Percentiles rank a stretch among this genome's conserved stretches.
Conservation (phyloP, 169 alveolate genomes). For the Besnoitia besnoiti region DNA sequence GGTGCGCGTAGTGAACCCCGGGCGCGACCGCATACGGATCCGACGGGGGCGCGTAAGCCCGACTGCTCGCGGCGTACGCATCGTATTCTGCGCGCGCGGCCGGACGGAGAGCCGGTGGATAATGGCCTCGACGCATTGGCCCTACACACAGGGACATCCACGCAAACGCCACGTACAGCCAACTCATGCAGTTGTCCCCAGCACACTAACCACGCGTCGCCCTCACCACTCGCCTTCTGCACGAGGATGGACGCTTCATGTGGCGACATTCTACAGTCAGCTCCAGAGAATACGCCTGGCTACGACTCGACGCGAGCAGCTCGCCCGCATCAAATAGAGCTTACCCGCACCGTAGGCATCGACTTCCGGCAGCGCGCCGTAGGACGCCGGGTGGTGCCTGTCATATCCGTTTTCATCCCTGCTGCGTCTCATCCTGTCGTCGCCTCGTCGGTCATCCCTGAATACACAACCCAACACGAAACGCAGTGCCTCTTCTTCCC, state of each 20-base stretch:
- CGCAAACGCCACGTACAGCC: background rate
- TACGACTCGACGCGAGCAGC: too few species aligned
- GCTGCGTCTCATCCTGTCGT: background rate
- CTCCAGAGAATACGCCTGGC: too few species aligned
- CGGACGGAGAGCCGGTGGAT: constrained; percentile 7
- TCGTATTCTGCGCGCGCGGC: background rate
- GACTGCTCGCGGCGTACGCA: background rate
- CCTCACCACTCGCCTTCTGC: background rate
- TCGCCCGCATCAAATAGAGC: background rate
- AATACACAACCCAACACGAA: too few species aligned
- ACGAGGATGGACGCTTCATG: too few species aligned
- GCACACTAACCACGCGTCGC: background rate
- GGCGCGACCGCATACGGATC: constrained; percentile 33
- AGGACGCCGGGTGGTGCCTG: background rate
- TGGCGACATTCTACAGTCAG: too few species aligned
- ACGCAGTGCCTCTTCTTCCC: too few species aligned
- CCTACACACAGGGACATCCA: too few species aligned
- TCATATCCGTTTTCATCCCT: background rate
- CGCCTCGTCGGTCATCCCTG: background rate
- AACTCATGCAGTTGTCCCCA: background rate
- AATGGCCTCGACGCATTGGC: constrained; percentile 30
- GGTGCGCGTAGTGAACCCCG: background rate
- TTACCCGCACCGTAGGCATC: background rate
- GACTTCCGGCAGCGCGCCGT: background rate
- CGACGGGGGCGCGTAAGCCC: background rate